Percentiles rank a stretch among this genome's conserved stretches.
Evolutionary conservation across 345 rosid genomes (phyloP).

Genomic region (Cardamine chenopodiifolia): DNA sequence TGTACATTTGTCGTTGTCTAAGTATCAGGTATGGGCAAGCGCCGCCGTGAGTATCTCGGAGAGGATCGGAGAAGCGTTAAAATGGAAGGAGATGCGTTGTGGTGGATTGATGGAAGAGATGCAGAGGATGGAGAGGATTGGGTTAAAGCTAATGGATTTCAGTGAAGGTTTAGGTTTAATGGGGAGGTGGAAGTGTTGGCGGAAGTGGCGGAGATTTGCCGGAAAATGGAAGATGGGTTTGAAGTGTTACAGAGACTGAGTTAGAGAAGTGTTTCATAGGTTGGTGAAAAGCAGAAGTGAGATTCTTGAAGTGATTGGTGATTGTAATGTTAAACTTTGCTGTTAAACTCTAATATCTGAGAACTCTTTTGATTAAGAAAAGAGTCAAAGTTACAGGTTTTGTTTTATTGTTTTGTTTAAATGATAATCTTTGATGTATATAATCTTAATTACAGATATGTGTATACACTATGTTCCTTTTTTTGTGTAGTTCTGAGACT

Average conservation of each 20-base stretch:
- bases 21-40: conserved; percentile 72
- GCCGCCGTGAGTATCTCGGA: conserved; percentile 64
- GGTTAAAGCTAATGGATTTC: conserved; percentile 60
- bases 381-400: background rate
- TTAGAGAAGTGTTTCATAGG: conserved; percentile 88
- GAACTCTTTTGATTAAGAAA: background rate
- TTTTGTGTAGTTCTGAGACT: background rate
- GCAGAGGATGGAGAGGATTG: conserved; percentile 79
- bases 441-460: conserved; percentile 26
- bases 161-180: conserved; percentile 64
- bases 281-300: conserved; percentile 83
- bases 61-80: conserved; percentile 87
- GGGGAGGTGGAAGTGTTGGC: conserved; percentile 54
- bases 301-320: conserved; percentile 62
- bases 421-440: conserved; percentile 26
- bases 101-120: conserved; percentile 79
- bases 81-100: conserved; percentile 84
- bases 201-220: conserved; percentile 66
- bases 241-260: conserved; percentile 67
- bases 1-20: conserved; percentile 64
- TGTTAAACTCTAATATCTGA: background rate
- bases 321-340: too few relatives aligned
- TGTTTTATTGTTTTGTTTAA: conserved; percentile 12
- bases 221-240: conserved; percentile 84
- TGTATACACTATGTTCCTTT: conserved; percentile 10